Percentiles rank a stretch among this genome's conserved stretches.
phyloP scores from a whole-genome alignment of 148 eudicot species.

The Camellia lanceoleosa region DNA sequence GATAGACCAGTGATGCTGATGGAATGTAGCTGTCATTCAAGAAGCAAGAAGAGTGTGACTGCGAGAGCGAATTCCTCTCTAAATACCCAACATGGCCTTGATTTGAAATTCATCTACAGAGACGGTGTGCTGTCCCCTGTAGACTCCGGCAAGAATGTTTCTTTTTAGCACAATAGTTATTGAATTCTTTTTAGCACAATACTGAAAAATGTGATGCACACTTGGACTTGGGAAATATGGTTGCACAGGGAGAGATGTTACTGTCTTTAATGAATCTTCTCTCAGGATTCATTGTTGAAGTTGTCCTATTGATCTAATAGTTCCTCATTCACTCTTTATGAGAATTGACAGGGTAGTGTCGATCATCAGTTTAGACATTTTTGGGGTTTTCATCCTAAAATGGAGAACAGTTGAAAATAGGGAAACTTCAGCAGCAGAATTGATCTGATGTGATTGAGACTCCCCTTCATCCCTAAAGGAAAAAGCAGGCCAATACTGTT shows the following conservation, averaged over 20 bases:
- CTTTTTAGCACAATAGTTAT: constrained; percentile 16
- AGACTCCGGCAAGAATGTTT: constrained; percentile 36
- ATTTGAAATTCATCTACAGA: constrained; percentile 46
- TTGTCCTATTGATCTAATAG: neutral
- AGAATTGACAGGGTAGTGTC: neutral
- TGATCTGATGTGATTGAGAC: neutral
- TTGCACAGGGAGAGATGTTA: neutral
- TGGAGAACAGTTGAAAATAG: neutral
- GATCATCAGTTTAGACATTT: neutral
- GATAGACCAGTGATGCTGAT: constrained; percentile 19
- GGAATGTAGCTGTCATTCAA: constrained; percentile 59
- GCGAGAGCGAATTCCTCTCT: constrained; percentile 19
- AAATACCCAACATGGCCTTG: constrained; percentile 24
- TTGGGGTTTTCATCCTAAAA: neutral
- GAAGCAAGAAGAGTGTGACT: constrained; percentile 17
- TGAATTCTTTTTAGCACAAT: neutral
- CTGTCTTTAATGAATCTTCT: neutral
- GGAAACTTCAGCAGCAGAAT: neutral
- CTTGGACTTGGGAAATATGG: neutral
- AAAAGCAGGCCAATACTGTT: no score
- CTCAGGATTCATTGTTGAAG: neutral
- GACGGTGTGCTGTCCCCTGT: constrained; percentile 57
- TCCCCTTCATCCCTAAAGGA: no score
- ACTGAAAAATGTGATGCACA: neutral
- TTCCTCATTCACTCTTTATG: neutral